Evolutionary conservation across 805 yeast species (phyloP).

Genomic region (Starmera amethionina): DNA sequence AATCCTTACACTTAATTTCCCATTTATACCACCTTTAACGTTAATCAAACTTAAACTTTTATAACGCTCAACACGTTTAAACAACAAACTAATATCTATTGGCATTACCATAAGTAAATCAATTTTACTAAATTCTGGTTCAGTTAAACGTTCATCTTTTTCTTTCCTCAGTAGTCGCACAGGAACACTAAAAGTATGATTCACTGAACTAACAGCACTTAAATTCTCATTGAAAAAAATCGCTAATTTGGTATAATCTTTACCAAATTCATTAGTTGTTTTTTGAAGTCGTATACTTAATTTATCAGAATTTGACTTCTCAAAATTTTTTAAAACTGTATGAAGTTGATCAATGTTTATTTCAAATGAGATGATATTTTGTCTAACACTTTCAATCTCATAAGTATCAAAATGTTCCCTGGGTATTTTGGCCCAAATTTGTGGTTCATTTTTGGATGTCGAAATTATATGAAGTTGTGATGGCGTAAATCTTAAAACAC

Average conservation of each 20-base stretch:
- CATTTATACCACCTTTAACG: slow-evolving; percentile 38
- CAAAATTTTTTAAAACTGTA: slow-evolving; percentile 49
- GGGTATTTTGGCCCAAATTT: slow-evolving; percentile 54
- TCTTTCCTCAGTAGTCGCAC: slow-evolving; percentile 49
- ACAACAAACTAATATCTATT: slow-evolving; percentile 37
- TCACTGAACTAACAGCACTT: slow-evolving; percentile 33
- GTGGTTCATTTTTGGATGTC: slow-evolving; percentile 47
- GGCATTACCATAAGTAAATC: slow-evolving; percentile 45
- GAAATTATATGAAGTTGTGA: slow-evolving; percentile 40
- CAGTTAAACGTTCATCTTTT: slow-evolving; percentile 42
- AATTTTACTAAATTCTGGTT: slow-evolving; percentile 51
- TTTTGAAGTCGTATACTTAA: slow-evolving; percentile 41
- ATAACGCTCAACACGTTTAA: slow-evolving; percentile 60
- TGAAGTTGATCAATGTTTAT: slow-evolving; percentile 50
- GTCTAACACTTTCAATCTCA: slow-evolving; percentile 34
- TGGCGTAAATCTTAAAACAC: slow-evolving; percentile 47
- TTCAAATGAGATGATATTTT: slow-evolving; percentile 49
- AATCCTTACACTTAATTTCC: slow-evolving; percentile 40
- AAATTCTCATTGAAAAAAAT: slow-evolving; percentile 42
- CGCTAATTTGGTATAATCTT: slow-evolving; percentile 42
- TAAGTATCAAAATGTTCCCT: slow-evolving; percentile 23
- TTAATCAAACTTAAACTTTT: slow-evolving; percentile 40
- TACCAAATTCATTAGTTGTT: slow-evolving; percentile 16
- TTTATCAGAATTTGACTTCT: slow-evolving; percentile 40
- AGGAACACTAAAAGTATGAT: slow-evolving; percentile 64